Evolutionary conservation across 176 grass and related monocot genomes (phyloP), one percentile per base, ranked within the genome.

Genomic region (Pontederia crassipes): DNA sequence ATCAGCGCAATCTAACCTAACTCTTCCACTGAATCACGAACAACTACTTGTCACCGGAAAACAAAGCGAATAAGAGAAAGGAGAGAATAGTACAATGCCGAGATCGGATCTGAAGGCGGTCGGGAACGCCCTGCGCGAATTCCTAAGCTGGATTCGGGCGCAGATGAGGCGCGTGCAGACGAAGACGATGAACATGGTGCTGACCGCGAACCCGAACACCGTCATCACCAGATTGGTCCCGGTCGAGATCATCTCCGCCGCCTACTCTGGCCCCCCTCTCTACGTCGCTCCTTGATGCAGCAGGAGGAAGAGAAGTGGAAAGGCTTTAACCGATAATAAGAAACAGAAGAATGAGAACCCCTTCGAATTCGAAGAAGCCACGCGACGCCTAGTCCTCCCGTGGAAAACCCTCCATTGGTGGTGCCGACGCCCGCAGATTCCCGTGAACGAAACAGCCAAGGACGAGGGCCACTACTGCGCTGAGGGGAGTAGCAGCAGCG

Each of bases 131-230:
- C 46, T 54, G 18, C 62, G 18, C 12, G 48, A 59, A 52, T 55
- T 71, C 26, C 80, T 64, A 11, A 89, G 87, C 35, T 81, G 84
- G 53, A 81, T 28, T 53, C 89, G 68, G 10, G 81, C 81, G 87
- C 93, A 98, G 76, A 85, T 81, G 64, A 98, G 82, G 47, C 93
- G 77, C 10, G 84, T 72, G 77, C 93, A 92, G 35, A 98, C 81
- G 74, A 89, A 92, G 40, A 86, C 71, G 72, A 95, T 95, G 72
- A 95, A 95, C 73, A 95, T 63, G 45, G 83, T 73, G 85, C 79
- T 98, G 66, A 76, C 79, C 72, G 87, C 78, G 84, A 98, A 98
- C 11, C 93, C 93, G 17, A 88, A 67, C 52, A 88, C 84, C 70
- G 79, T 91, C 12, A 83, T 89, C 52, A 89, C 82, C 72, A 74